phyloP scores from a whole-genome alignment of 495 filamentous ascomycete species.

The Hypoxylon crocopeplum region DNA sequence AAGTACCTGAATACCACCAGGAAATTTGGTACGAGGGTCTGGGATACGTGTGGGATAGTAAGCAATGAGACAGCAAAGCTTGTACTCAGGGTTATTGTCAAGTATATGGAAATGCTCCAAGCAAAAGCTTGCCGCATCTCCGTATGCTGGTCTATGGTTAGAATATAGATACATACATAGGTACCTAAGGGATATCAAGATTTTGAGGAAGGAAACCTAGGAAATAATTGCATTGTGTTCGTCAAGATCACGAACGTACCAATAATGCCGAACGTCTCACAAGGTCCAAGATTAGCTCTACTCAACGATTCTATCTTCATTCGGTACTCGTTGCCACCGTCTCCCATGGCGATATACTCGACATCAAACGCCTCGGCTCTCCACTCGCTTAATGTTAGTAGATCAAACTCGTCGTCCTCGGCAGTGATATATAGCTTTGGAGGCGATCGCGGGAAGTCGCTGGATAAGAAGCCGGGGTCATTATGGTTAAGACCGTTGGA shows the following conservation, averaged over 20 bases:
- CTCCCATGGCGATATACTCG: constrained; percentile 63
- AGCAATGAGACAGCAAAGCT: constrained; percentile 56
- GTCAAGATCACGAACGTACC: constrained; percentile 31
- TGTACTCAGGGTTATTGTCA: constrained; percentile 51
- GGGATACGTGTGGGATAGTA: constrained; percentile 57
- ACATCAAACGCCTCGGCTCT: constrained; percentile 71
- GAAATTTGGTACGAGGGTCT: constrained; percentile 49
- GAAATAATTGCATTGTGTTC: background rate
- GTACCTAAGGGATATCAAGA: no score
- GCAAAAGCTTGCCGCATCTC: constrained; percentile 44
- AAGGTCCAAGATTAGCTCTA: constrained; percentile 34
- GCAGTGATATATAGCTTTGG: constrained; percentile 69
- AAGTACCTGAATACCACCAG: constrained; percentile 48
- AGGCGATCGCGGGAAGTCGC: constrained; percentile 46
- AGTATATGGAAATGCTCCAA: constrained; percentile 46
- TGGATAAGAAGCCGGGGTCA: constrained; percentile 47
- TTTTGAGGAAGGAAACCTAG: background rate
- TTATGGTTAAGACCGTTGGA: constrained; percentile 42
- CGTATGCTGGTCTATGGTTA: constrained; percentile 37
- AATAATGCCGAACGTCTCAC: constrained; percentile 47
- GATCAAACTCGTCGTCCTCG: constrained; percentile 67
- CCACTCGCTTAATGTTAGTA: constrained; percentile 63
- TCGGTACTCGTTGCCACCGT: constrained; percentile 61
- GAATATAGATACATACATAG: background rate
- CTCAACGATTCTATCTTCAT: constrained; percentile 46